Base-by-base conservation (phyloP, 371 early-diverging fungal genomes). In the Mucor piriformis region DNA sequence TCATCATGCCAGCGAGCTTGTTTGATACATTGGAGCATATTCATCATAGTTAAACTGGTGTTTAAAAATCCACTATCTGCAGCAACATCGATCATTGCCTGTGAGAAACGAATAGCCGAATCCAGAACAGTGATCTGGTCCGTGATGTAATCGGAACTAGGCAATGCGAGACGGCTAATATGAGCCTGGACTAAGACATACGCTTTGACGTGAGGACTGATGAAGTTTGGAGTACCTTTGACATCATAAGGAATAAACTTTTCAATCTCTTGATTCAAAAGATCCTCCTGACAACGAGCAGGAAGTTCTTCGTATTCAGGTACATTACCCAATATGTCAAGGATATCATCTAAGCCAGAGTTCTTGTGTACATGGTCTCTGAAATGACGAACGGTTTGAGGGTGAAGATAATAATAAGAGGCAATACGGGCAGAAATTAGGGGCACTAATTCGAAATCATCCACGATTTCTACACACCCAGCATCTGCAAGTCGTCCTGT, bases 111-210 rank as follows among this genome's bases (percentile, higher is more conserved):
- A 54, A 95, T 88, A 11, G 92, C 81, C 56, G 92, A 94, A 67
- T 97, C 97, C 29, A 98, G 72, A 2, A 98, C 94, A 0, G 93
- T 89, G n/a, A 89, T 85, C 8, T 90, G 89, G 68, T 98, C 98
- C 0, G 96, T 95, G 33, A 84, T 81, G 64, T 93, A 97, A 73
- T 98, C 98, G 50, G 90, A 84, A 13, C 92, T 88, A 3, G 95
- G 90, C 23, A 89, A 56, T 27, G 72, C 74, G 8, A 83, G 67
- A 8, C 95, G 79, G 24, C 82, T 74, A 60, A 97, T 71, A 67
- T 95, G 94, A 0, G 91, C 90, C 59, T 95, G 94, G 8, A 96
- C 72, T n/a, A 98, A 73, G 54, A 97, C 73, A 68, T 88, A 91
- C 0, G 95, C 88, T 73, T 97, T 96, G 40, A 90, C 88, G 62